Evolutionary conservation across 2,329 filamentous ascomycete genomes (phyloP), one percentile per base, ranked within the genome.

Genomic region (Raffaelea albimanens): DNA sequence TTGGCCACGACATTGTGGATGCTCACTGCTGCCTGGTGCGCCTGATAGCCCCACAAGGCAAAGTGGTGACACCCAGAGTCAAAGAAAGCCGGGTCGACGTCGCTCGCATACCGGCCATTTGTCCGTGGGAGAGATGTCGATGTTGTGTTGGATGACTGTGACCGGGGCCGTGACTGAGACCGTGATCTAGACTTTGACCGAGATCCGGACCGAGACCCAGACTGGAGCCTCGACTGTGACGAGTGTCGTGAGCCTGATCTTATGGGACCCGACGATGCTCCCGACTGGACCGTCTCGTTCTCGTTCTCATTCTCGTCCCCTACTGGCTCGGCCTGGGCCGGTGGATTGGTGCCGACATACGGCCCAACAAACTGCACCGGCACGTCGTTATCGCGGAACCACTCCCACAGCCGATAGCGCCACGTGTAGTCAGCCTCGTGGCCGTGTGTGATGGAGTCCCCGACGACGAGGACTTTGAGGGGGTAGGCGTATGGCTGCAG

Each of bases 361-460:
- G 59, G 61, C 7, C 63, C 63, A 22, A 56, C 56, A 40, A 63
- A 58, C 8, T 53, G 43, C 9, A 58, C 54, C 23, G 49, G 25
- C 16, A 57, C 47, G 2, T 44, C 39, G 19, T 58, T 46, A n/a
- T 41, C 29, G 8, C 50, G 50, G 43, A 65, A 54, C 62, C 63
- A 67, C 31, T 64, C 43, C 55, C 57, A 63, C 4, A 67, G 45
- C n/a, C 62, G 56, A 42, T 59, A 67, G 13, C 64, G 56, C 64
- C 63, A 66, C 8, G 63, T 66, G 40, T 55, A 60, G 45, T 64
- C 61, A 22, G 57, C 60, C 47, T 65, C 60, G n/a, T 46, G 45
- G 2, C 62, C 61, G 23, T 61, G 56, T 8, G 57, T 50, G 41
- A 64, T 62, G 7, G 59, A 61, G 49, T 63, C 60, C 23, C 62